Evolutionary conservation across 768 basidiomycete species (phyloP).

Genomic region (Collybiopsis confluens): DNA sequence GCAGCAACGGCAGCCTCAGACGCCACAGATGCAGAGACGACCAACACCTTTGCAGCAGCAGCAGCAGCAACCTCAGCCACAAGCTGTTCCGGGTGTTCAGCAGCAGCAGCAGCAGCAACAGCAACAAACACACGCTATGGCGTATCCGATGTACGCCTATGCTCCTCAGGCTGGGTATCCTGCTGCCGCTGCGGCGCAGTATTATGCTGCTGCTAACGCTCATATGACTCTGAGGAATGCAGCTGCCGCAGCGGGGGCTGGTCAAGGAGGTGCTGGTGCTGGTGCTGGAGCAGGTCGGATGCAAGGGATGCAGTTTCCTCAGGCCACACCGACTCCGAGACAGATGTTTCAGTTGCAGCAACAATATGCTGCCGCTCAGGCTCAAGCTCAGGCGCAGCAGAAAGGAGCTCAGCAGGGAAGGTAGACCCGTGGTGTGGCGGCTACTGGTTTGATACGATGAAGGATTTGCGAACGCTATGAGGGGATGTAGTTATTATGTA

Average conservation of each 20-base stretch:
- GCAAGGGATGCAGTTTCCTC: neutral
- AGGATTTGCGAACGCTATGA: too few relatives aligned
- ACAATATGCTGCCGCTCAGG: neutral
- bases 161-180: too few relatives aligned
- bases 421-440: neutral
- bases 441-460: neutral
- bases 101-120: too few relatives aligned
- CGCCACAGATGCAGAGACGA: neutral
- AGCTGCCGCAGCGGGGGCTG: neutral
- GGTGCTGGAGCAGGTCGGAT: neutral
- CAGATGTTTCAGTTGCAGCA: neutral
- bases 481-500: too few relatives aligned
- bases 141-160: too few relatives aligned
- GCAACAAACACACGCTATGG: too few relatives aligned
- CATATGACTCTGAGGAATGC: neutral
- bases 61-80: neutral
- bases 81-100: too few relatives aligned
- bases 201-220: too few relatives aligned
- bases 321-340: neutral
- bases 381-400: neutral
- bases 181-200: too few relatives aligned
- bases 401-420: neutral
- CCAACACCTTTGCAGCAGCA: neutral
- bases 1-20: neutral
- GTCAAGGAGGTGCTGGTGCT: neutral